Base-by-base conservation (phyloP, 176 grass and related monocot genomes). In the Oryza glumipatula region DNA sequence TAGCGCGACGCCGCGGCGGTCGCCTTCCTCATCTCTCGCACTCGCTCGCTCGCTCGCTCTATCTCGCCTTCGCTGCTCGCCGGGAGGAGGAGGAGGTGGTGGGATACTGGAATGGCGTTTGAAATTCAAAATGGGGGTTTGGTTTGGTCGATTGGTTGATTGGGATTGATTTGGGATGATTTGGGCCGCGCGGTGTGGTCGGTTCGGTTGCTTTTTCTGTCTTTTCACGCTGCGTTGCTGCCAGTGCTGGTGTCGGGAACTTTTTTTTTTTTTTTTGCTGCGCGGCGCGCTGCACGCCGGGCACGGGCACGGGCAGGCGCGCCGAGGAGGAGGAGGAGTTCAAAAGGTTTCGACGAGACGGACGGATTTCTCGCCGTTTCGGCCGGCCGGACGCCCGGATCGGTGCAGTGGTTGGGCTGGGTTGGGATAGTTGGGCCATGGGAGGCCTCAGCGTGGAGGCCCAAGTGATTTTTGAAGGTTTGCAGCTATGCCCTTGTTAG, bases 1-100 rank as follows among this genome's bases (percentile, higher is more conserved):
- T 95, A 96, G 67, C 90, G 93, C 82, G 91, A 90, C 32, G 91
- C 86, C 32, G 91, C 86, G 30, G 87, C 81, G 5, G 80, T 77
- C 58, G 80, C 47, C 79, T 88, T 88, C 81, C 79, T 89, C 93
- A 94, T 94, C 26, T 3, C 0, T 0, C 56, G 22, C 33, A 32
- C 41, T 76, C 77, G 16, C 86, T 41, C 67, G 0, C 72, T 9
- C 65, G 49, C 54, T 43, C 22, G 11, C 5, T 56, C 16, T 56
- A 16, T 56, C 16, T 67, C 76, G 77, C 76, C 39, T 77, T 19
- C 30, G 44, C 23, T 43, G 48, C 7, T 35, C n/a, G 54, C 9
- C 36, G 44, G 21, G 11, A 6, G 21, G 77, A 81, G 51, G 9
- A 81, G 51, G 9, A 69, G 54, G 65, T 75, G 21, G 68, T 26